Evolutionary conservation across 768 basidiomycete genomes (phyloP), one percentile per base, ranked within the genome.

Genomic region (Cystobasidium tubakii): DNA sequence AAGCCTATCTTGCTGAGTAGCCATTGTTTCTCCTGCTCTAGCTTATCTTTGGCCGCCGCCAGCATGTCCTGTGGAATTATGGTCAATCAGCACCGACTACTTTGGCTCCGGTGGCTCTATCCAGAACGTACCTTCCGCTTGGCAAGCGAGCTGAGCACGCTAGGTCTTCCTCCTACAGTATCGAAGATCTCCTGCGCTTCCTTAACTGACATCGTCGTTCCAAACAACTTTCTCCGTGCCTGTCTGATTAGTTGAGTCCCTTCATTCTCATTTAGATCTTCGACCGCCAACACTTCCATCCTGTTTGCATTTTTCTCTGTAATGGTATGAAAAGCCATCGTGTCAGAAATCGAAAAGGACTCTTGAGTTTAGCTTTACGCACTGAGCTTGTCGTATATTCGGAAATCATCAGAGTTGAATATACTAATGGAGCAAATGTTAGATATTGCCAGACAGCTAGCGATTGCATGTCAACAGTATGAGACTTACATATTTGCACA

Each of bases 341-440:
- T n/a, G n/a, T n/a, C n/a, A n/a, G n/a, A n/a, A n/a, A n/a, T n/a
- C n/a, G n/a, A n/a, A n/a, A n/a, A n/a, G n/a, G n/a, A n/a, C n/a
- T n/a, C n/a, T n/a, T n/a, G n/a, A n/a, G n/a, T n/a, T n/a, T n/a
- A 66, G 72, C 62, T 50, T 60, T 7, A 83, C 86, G 69, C 81
- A 87, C 87, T 84, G 84, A 90, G 85, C 2, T 85, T 82, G 74
- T 86, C 82, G 81, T 88, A 90, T 0, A 88, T 88, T 88, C 89
- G 92, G 80, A 89, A 90, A 79, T 92, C 90, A 78, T 93, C 92
- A 87, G 87, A 86, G 82, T 83, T 88, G 80, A 92, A 90, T 0
- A 93, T 87, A 80, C 57, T 62, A 4, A 9, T 33, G 15, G 21
- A 50, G n/a, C n/a, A n/a, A n/a, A n/a, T n/a, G n/a, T n/a, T n/a